A percentile compares a stretch with the other conserved stretches of the same genome.
phyloP scores from a whole-genome alignment of 768 basidiomycete genomes.

The Auriscalpium orientale region DNA sequence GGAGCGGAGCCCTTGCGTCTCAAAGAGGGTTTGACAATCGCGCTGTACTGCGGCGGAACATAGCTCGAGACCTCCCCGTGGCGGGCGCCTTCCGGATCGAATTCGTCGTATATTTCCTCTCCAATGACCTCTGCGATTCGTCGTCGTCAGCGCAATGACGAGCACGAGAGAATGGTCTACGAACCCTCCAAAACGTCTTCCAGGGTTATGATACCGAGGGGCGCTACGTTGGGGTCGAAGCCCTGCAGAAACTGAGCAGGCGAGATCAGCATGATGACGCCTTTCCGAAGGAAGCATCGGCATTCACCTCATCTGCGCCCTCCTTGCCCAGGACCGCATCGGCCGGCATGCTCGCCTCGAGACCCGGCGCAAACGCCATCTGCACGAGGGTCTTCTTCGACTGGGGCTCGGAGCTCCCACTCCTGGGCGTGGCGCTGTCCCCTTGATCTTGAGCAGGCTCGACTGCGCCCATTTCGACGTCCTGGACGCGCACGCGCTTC shows the following conservation, averaged over 20 bases:
- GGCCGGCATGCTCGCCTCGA: constrained; percentile 81
- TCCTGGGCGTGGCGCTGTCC: constrained; percentile 19
- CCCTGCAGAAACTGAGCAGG: constrained; percentile 61
- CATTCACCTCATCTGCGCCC: constrained; percentile 59
- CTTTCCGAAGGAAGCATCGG: not conserved
- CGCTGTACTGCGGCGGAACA: constrained; percentile 18
- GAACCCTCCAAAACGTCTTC: constrained; percentile 88
- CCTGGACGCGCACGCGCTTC: constrained; percentile 11
- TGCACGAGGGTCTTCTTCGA: constrained; percentile 15
- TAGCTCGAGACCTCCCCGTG: constrained; percentile 20
- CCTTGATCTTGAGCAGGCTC: constrained; percentile 12
- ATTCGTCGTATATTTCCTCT: constrained; percentile 90
- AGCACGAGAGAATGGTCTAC: constrained; percentile 1
- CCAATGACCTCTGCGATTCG: constrained; percentile 72
- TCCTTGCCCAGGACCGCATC: constrained; percentile 77
- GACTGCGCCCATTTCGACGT: constrained; percentile 25
- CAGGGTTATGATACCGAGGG: constrained; percentile 86
- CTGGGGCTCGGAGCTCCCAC: constrained; percentile 13
- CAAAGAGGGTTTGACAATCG: constrained; percentile 9
- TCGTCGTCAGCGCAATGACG: not conserved
- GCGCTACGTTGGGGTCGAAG: constrained; percentile 76
- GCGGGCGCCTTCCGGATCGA: constrained; percentile 58
- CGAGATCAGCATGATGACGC: not conserved
- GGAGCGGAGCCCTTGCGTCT: constrained; percentile 13
- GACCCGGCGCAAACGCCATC: constrained; percentile 28